These are phyloP conservation scores for Epichloe sylvatica DNA, from an alignment of 2,329 filamentous ascomycete genomes.

Conservation along the genomic window DNA sequence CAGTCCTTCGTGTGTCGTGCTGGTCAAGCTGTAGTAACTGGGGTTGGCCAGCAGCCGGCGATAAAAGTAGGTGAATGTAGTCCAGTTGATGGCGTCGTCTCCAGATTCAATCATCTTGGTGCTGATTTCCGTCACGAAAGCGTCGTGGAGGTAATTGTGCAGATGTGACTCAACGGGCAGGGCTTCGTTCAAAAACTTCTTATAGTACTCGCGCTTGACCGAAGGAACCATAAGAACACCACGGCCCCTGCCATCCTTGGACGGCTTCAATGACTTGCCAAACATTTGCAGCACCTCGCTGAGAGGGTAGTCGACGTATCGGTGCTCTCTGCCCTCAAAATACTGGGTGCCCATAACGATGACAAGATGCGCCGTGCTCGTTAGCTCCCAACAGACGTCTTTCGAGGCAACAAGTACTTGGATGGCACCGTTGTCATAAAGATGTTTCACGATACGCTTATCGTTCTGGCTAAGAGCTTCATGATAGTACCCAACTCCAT, in stretches of 20 bases:
- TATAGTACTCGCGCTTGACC: constrained; percentile 94
- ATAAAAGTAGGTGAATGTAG: constrained; percentile 97
- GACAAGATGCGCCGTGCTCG: constrained; percentile 77
- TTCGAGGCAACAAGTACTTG: constrained; percentile 65
- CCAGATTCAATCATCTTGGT: constrained; percentile 91
- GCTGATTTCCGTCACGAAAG: constrained; percentile 93
- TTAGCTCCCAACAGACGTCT: constrained; percentile 92
- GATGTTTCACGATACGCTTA: constrained; percentile 83
- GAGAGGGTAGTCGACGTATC: constrained; percentile 91
- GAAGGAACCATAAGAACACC: constrained; percentile 95
- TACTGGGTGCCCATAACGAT: constrained; percentile 97
- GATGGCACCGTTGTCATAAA: constrained; percentile 79
- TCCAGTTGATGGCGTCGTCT: constrained; percentile 96
- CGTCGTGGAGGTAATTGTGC: constrained; percentile 82
- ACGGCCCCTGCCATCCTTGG: constrained; percentile 65
- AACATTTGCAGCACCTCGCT: constrained; percentile 97
- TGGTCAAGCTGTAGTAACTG: constrained; percentile 84
- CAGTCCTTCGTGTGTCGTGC: constrained; percentile 82
- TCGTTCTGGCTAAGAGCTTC: constrained; percentile 81
- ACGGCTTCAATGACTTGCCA: constrained; percentile 71
- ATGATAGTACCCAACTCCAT: constrained; percentile 95
- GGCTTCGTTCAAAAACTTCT: constrained; percentile 94
- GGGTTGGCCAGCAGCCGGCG: constrained; percentile 87
- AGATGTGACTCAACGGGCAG: constrained; percentile 91
- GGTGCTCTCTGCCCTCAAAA: constrained; percentile 90